phyloP scores from a whole-genome alignment of 495 filamentous ascomycete species.

The Hyaloscypha variabilis region DNA sequence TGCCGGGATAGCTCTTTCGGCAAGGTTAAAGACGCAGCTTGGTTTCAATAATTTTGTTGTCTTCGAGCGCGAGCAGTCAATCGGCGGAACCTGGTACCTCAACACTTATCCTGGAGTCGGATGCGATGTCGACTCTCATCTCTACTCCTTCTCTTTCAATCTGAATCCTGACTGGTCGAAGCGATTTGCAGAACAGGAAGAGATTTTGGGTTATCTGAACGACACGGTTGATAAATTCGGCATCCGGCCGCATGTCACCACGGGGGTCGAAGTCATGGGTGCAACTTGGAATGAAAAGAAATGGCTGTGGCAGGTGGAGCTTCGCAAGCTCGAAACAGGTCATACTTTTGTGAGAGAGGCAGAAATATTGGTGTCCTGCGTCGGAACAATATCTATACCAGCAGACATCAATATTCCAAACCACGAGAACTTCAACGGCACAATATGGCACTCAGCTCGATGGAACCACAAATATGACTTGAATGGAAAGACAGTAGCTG shows the following conservation, averaged over 20 bases:
- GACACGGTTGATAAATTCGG: slow-evolving; percentile 39
- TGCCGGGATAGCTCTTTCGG: slow-evolving; percentile 34
- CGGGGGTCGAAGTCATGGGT: slow-evolving; percentile 26
- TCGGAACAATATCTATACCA: slow-evolving; percentile 26
- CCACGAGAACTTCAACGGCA: slow-evolving; percentile 54
- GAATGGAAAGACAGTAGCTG: slow-evolving; percentile 54
- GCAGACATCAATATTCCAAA: slow-evolving; percentile 50
- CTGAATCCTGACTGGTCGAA: slow-evolving; percentile 38
- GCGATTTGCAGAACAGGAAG: slow-evolving; percentile 30
- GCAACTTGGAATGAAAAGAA: slow-evolving; percentile 34
- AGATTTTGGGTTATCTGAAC: slow-evolving; percentile 40
- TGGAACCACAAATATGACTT: slow-evolving; percentile 54
- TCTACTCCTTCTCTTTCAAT: slow-evolving; percentile 38
- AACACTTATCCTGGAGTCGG: slow-evolving; percentile 37
- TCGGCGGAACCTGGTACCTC: slow-evolving; percentile 36
- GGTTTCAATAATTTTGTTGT: slow-evolving; percentile 33
- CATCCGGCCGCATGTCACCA: slow-evolving; percentile 33
- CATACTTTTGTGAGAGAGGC: slow-evolving; percentile 25
- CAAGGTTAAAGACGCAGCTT: slow-evolving; percentile 33
- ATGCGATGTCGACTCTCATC: slow-evolving; percentile 33
- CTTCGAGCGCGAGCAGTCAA: slow-evolving; percentile 32
- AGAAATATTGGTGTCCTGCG: slow-evolving; percentile 32
- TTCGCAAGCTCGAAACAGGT: slow-evolving; percentile 32
- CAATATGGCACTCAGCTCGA: slow-evolving; percentile 59
- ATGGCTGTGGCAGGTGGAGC: slow-evolving; percentile 32